Conservation (phyloP, 139 green algal genomes). For the Eudorina sp. region DNA sequence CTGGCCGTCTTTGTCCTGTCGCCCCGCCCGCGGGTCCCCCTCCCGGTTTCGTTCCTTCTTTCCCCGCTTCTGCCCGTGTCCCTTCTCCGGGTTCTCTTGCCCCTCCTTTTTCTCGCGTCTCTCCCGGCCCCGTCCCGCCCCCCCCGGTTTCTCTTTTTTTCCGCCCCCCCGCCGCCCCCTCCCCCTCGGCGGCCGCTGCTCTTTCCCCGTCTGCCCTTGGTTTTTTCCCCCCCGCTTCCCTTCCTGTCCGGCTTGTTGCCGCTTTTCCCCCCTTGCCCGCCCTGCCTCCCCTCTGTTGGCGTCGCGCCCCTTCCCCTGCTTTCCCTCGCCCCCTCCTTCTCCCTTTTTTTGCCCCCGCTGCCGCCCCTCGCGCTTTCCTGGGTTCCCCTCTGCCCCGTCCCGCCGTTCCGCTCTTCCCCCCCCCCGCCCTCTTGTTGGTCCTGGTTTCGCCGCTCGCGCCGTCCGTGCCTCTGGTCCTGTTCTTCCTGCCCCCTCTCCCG, state of each 20-base stretch:
- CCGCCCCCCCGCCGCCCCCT: neutral
- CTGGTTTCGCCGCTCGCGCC: neutral
- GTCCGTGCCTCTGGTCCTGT: neutral
- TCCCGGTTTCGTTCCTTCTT: neutral
- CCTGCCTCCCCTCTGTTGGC: too few relatives aligned
- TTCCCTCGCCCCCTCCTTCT: too few relatives aligned
- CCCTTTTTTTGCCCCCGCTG: too few relatives aligned
- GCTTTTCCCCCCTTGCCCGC: too few relatives aligned
- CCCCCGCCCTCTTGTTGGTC: neutral
- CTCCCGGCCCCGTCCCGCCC: neutral
- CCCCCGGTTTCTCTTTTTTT: neutral
- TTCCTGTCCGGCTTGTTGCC: too few relatives aligned
- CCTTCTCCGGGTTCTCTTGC: neutral
- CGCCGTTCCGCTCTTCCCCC: too few relatives aligned
- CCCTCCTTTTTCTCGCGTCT: neutral
- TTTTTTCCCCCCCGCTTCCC: too few relatives aligned
- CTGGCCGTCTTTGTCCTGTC: neutral
- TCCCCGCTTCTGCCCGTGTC: neutral
- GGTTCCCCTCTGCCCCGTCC: too few relatives aligned
- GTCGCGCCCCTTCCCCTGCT: too few relatives aligned
- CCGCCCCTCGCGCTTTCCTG: too few relatives aligned
- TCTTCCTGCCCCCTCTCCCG: too few relatives aligned
- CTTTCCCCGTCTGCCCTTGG: too few relatives aligned
- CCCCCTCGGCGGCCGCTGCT: neutral
- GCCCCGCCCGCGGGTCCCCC: neutral